Conservation (phyloP, 108 stramenopile genomes). For the Nitzschia putrida region DNA sequence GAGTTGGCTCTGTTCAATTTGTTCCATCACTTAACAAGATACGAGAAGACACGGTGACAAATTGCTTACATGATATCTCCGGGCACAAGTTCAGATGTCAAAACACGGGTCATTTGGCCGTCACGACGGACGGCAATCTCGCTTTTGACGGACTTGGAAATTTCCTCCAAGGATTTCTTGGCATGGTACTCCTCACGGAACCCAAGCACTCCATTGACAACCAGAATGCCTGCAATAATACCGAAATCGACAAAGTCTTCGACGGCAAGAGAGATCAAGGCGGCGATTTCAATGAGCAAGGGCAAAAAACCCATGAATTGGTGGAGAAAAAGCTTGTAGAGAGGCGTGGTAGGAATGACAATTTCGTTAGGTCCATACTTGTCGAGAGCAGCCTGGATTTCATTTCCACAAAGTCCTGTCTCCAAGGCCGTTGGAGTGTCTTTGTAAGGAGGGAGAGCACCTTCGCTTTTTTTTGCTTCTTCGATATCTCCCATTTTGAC, state of each 20-base stretch:
- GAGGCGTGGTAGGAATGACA: conserved; percentile 19
- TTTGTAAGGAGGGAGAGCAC: too few relatives aligned
- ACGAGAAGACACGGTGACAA: too few relatives aligned
- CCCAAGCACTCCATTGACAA: conserved; percentile 67
- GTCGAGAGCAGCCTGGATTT: conserved; percentile 28
- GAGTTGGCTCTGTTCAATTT: not conserved
- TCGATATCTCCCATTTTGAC: too few relatives aligned
- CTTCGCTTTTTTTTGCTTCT: too few relatives aligned
- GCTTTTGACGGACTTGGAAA: conserved; percentile 52
- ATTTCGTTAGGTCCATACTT: conserved; percentile 58
- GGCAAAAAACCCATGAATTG: conserved; percentile 54
- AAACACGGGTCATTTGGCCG: conserved; percentile 46
- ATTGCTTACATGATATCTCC: conserved; percentile 12
- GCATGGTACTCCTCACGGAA: conserved; percentile 78
- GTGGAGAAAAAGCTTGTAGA: conserved; percentile 43
- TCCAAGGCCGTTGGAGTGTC: too few relatives aligned
- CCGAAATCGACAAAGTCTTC: conserved; percentile 41
- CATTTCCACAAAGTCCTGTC: too few relatives aligned
- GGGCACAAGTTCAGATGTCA: conserved; percentile 58
- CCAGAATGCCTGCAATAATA: conserved; percentile 53
- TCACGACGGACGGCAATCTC: conserved; percentile 60
- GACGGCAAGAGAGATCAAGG: conserved; percentile 37
- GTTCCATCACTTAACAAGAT: too few relatives aligned
- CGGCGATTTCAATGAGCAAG: conserved; percentile 45
- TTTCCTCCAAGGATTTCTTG: conserved; percentile 58